Conservation (phyloP, 495 filamentous ascomycete species). For the Neurospora tetrasperma region DNA sequence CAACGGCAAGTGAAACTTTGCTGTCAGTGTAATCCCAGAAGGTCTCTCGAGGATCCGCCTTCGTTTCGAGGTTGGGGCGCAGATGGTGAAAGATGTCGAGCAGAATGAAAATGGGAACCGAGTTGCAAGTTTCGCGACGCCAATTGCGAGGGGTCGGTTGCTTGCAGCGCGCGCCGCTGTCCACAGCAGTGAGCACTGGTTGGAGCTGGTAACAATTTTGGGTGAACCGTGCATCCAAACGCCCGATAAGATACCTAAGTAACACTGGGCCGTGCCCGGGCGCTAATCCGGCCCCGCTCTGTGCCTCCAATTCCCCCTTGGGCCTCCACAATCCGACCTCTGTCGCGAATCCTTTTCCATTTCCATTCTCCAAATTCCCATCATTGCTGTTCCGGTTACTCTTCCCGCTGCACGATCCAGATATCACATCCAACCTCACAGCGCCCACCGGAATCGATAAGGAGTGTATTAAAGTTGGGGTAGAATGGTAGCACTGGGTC, state of each 20-base stretch:
- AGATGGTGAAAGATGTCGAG: background rate
- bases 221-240: background rate
- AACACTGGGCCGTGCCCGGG: background rate
- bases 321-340: background rate
- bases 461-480: background rate
- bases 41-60: background rate
- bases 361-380: background rate
- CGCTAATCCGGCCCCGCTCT: background rate
- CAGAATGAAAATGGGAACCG: background rate
- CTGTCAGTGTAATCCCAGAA: background rate
- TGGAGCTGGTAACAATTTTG: background rate
- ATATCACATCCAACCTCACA: background rate
- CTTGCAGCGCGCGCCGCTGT: background rate
- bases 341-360: background rate
- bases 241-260: background rate
- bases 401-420: background rate
- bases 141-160: background rate
- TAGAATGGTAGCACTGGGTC: background rate
- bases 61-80: background rate
- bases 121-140: background rate
- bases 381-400: background rate
- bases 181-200: background rate
- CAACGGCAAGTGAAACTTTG: background rate
- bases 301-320: background rate
- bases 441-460: background rate